phyloP scores from a whole-genome alignment of 441 rosid species.

The Gossypium aridum region DNA sequence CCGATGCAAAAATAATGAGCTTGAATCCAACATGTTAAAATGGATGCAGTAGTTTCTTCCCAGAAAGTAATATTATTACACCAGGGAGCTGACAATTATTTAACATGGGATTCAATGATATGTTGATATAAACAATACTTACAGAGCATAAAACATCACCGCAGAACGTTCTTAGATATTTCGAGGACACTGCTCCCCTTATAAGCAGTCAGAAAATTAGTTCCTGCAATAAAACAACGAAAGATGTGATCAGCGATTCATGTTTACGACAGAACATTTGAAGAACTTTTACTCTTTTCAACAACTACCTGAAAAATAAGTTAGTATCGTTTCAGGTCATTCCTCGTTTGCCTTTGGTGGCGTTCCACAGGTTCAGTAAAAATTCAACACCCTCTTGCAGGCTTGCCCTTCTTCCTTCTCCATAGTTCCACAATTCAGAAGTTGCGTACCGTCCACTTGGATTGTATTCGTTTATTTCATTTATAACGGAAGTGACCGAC shows the following conservation, averaged over 20 bases:
- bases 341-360: slow-evolving; percentile 30
- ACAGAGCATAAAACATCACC: background rate
- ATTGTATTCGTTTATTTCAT: slow-evolving; percentile 75
- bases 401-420: slow-evolving; percentile 56
- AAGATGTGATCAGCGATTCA: background rate
- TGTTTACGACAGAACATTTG: background rate
- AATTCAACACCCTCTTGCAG: slow-evolving; percentile 52
- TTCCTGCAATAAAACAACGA: background rate
- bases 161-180: background rate
- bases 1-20: background rate
- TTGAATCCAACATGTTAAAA: slow-evolving; percentile 5
- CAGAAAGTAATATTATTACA: background rate
- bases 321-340: slow-evolving; percentile 19
- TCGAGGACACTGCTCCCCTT: background rate
- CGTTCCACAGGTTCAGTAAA: slow-evolving; percentile 48
- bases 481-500: slow-evolving; percentile 54
- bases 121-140: background rate
- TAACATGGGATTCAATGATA: background rate
- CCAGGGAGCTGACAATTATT: background rate
- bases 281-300: background rate
- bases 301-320: background rate
- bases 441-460: slow-evolving; percentile 80
- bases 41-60: slow-evolving; percentile 6
- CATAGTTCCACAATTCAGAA: slow-evolving; percentile 74
- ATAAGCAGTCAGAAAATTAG: background rate